Evolutionary conservation across 306 rosid genomes (phyloP).

Genomic region (Betula pendula): DNA sequence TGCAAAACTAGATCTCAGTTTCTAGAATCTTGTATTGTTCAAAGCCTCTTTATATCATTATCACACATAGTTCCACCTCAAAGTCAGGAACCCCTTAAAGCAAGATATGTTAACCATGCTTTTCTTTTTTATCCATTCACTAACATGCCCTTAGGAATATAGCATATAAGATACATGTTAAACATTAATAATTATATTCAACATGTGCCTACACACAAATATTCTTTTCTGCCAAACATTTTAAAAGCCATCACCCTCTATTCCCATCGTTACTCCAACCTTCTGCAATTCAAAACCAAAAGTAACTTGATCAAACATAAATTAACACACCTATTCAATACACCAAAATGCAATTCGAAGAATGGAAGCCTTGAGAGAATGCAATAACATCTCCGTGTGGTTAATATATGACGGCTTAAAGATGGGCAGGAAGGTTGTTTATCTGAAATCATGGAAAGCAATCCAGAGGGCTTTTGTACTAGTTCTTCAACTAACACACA

Average conservation of each 20-base stretch:
- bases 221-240: neutral
- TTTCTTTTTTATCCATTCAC: neutral
- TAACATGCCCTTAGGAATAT: neutral
- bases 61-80: slow-evolving; percentile 1
- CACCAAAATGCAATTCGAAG: slow-evolving; percentile 93
- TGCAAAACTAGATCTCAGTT: slow-evolving; percentile 4
- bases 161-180: neutral
- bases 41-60: neutral
- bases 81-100: slow-evolving; percentile 1
- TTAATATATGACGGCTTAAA: slow-evolving; percentile 76
- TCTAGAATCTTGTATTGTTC: neutral
- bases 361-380: slow-evolving; percentile 89
- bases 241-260: neutral
- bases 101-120: neutral
- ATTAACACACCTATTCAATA: slow-evolving; percentile 69
- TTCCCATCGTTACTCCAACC: neutral
- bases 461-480: slow-evolving; percentile 85
- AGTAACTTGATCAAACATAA: slow-evolving; percentile 8
- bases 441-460: slow-evolving; percentile 71
- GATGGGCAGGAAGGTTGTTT: slow-evolving; percentile 53
- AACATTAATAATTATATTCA: neutral
- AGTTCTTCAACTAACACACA: slow-evolving; percentile 93
- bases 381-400: slow-evolving; percentile 95
- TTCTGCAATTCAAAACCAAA: neutral
- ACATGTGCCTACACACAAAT: neutral